phyloP scores from a whole-genome alignment of 345 rosid species.

The Psidium guajava region DNA sequence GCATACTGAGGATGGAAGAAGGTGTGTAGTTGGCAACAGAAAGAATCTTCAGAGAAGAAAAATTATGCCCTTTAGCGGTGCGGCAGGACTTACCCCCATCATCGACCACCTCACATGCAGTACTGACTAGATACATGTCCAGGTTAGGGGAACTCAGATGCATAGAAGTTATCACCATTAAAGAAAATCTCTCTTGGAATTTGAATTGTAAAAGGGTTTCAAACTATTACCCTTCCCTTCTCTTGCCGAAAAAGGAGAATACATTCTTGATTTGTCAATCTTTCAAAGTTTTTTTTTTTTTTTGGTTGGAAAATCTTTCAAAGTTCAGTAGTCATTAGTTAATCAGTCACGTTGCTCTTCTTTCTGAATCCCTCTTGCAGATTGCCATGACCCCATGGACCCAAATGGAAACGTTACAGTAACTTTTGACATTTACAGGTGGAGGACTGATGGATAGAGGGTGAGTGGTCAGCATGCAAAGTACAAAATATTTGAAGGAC shows the following conservation, averaged over 20 bases:
- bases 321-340: too few species aligned
- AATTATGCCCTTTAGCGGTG: conserved; percentile 11
- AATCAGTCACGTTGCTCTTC: too few species aligned
- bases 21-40: conserved; percentile 30
- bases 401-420: too few species aligned
- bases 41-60: conserved; percentile 41
- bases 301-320: too few species aligned
- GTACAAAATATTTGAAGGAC: too few species aligned
- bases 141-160: conserved; percentile 41
- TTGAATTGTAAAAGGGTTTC: conserved; percentile 13
- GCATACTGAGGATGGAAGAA: conserved; percentile 48
- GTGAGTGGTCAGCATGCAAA: too few species aligned
- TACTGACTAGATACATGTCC: conserved; percentile 43
- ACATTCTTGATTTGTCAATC: too few species aligned
- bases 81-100: conserved; percentile 1
- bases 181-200: conserved; percentile 24
- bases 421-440: too few species aligned
- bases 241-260: conserved; percentile 24
- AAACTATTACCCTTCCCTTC: conserved; percentile 16
- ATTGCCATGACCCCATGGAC: too few species aligned
- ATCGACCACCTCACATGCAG: conserved; percentile 17
- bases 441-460: too few species aligned
- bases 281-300: too few species aligned
- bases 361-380: too few species aligned
- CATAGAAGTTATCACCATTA: conserved; percentile 29